Base-by-base conservation (phyloP, 768 basidiomycete genomes). In the Melanogaster broomeanus region DNA sequence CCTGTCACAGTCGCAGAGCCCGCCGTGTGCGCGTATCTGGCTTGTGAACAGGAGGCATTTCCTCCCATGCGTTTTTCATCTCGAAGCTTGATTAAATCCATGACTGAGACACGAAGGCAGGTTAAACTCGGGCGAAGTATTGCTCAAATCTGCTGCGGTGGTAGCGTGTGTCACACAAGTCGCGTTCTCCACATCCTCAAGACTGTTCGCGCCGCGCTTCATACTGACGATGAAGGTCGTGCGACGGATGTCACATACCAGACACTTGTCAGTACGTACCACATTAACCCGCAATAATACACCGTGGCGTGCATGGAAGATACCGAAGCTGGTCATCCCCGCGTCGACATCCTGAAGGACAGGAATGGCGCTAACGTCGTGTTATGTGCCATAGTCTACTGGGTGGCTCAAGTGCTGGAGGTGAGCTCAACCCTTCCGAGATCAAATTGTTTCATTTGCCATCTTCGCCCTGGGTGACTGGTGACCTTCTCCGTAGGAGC, bases 381-480 rank as follows among this genome's bases (percentile, higher is more conserved):
- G 21, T 68, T 59, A 35, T 74, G 71, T 40, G 72, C 71, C 4
- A 59, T 80, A 4, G 81, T 78, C 58, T 74, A 69, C 46, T 82
- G 79, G 80, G 68, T 74, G 3, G 77, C 68, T 43, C 70, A 70
- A 35, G 41, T 70, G 33, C 61, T 72, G 28, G 72, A 73, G 60
- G 79, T 79, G 34, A 41, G 45, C 0, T 42, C 10, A 1, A 28
- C n/a, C 5, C 22, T 33, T 21, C 3, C 27, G 5, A 8, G 8
- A 11, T 6, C 7, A 2, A 5, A n/a, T n/a, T n/a, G n/a, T 39
- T 21, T 19, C 38, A 7, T 4, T n/a, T 19, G 19, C 10, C 3
- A 28, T 40, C 10, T 15, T 45, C 16, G 39, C 21, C 0, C n/a
- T 21, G n/a, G 13, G 28, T 45, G 21, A 44, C n/a, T 25, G n/a